A percentile compares a stretch with the other conserved stretches of the same genome.
Evolutionary conservation across 805 yeast species (phyloP).

Genomic region (Kodamaea hsintzibuensis): DNA sequence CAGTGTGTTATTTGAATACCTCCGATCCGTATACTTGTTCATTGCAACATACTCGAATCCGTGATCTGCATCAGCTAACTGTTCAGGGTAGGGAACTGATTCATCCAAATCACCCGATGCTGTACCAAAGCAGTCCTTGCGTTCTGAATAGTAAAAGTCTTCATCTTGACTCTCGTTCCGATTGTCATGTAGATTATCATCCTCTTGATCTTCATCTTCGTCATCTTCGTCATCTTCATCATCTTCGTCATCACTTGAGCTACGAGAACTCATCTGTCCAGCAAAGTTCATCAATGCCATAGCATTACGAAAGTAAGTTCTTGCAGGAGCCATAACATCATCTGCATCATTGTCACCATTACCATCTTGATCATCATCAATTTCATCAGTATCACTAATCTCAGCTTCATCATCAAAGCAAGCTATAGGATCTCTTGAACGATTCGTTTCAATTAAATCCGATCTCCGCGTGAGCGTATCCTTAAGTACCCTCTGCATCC

Average conservation of each 20-base stretch:
- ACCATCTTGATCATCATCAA: not conserved
- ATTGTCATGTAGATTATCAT: not conserved
- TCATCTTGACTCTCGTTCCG: constrained; percentile 10
- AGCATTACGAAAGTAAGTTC: not conserved
- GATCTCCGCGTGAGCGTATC: not conserved
- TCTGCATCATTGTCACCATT: not conserved
- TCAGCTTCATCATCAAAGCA: too few relatives aligned
- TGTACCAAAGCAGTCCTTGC: constrained; percentile 11
- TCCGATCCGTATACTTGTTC: constrained; percentile 13
- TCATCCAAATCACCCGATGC: constrained; percentile 8
- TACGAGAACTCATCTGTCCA: not conserved
- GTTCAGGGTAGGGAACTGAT: not conserved
- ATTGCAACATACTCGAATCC: constrained; percentile 14
- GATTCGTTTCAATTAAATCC: not conserved
- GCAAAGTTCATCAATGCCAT: not conserved
- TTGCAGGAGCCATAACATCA: not conserved
- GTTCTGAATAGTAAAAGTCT: constrained; percentile 11
- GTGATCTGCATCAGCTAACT: not conserved
- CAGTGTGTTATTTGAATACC: constrained; percentile 15
- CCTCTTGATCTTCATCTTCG: not conserved
- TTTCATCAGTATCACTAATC: too few relatives aligned
- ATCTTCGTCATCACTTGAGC: not conserved
- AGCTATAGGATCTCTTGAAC: too few relatives aligned
- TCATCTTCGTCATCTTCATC: constrained; percentile 1
- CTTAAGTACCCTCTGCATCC: constrained; percentile 8